Conservation (phyloP, 495 filamentous ascomycete species). For the Cercophora sp. region DNA sequence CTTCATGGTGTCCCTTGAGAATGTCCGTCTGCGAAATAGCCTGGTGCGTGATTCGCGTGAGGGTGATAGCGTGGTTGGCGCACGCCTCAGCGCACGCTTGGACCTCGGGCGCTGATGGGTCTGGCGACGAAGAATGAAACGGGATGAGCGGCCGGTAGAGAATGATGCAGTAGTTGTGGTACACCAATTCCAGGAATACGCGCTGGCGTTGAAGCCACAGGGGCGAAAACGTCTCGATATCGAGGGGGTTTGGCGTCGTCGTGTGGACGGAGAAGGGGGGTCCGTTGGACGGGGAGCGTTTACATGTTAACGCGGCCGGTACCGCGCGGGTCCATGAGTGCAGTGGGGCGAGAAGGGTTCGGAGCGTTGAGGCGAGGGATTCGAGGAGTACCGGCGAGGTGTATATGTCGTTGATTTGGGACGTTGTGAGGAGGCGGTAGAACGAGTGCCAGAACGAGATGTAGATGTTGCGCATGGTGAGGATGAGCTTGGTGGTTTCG, state of each 20-base stretch:
- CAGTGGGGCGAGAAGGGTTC: conserved; percentile 22
- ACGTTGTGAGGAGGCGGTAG: conserved; percentile 4
- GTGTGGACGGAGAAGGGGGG: not conserved
- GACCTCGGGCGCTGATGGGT: not conserved
- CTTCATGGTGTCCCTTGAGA: conserved; percentile 47
- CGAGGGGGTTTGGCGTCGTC: conserved; percentile 30
- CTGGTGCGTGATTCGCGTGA: conserved; percentile 50
- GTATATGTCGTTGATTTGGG: conserved; percentile 19
- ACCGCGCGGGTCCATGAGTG: conserved; percentile 37
- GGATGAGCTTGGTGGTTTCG: conserved; percentile 37
- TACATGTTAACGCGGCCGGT: conserved; percentile 35
- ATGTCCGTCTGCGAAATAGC: conserved; percentile 40
- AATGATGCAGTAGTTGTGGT: conserved; percentile 44
- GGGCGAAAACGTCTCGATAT: conserved; percentile 37
- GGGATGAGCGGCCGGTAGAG: conserved; percentile 47
- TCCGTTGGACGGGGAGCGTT: conserved; percentile 28
- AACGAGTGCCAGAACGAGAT: conserved; percentile 31
- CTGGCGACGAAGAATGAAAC: conserved; percentile 22
- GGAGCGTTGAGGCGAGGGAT: conserved; percentile 26
- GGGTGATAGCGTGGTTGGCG: conserved; percentile 44
- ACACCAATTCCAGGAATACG: conserved; percentile 47
- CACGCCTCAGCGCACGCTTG: conserved; percentile 30
- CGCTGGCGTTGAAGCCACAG: conserved; percentile 49
- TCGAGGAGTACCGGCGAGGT: conserved; percentile 23
- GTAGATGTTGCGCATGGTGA: conserved; percentile 36